phyloP scores from a whole-genome alignment of 257 asterid species.

The Verbascum thapsus region DNA sequence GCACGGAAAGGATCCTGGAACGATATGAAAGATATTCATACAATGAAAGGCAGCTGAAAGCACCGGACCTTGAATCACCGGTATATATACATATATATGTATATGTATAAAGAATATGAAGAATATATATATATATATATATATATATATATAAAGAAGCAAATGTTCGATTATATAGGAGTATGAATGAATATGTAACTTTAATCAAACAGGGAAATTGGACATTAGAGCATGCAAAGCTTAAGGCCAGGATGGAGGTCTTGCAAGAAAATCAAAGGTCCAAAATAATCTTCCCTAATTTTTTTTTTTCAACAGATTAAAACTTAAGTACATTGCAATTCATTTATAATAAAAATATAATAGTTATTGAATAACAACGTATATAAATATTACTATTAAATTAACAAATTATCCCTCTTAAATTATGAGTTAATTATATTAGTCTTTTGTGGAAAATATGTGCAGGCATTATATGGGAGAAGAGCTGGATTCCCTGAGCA shows the following conservation, averaged over 20 bases:
- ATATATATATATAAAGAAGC: too few species aligned
- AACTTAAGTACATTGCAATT: too few species aligned
- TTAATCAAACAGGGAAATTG: constrained; percentile 68
- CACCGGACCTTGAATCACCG: constrained; percentile 51
- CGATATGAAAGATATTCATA: constrained; percentile 77
- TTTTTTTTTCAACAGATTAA: too few species aligned
- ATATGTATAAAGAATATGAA: too few species aligned
- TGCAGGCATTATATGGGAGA: constrained; percentile 85
- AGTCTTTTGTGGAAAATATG: not conserved
- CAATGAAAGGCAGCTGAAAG: constrained; percentile 58
- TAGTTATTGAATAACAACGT: too few species aligned
- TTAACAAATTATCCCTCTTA: too few species aligned
- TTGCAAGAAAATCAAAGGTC: constrained; percentile 73
- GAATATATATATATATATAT: too few species aligned
- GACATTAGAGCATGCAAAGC: constrained; percentile 81
- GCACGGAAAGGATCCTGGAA: constrained; percentile 90
- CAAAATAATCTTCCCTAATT: too few species aligned
- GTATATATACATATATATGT: constrained; percentile 30
- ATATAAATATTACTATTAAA: too few species aligned
- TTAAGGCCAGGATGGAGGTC: constrained; percentile 82
- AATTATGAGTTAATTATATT: not conserved
- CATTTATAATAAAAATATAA: too few species aligned
- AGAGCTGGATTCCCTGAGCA: constrained; percentile 56
- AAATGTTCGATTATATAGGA: too few species aligned
- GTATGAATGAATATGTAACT: too few species aligned